Percentiles rank a stretch among this genome's conserved stretches.
phyloP scores from a whole-genome alignment of 1,284 basidiomycete species.

The Ustanciosporium gigantosporum region DNA sequence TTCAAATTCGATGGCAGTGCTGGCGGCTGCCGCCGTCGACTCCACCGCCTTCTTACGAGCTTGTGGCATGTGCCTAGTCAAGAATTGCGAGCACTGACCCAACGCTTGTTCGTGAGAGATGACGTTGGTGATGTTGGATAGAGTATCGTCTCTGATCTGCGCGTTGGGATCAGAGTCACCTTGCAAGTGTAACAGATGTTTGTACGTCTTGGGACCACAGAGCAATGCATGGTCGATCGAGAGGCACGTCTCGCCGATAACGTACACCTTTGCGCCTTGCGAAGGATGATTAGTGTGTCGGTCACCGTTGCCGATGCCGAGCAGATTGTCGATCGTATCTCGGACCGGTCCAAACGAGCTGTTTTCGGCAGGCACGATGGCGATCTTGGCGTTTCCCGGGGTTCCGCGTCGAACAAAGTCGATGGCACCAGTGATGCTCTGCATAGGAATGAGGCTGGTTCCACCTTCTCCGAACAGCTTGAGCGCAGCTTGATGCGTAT shows the following conservation, averaged over 20 bases:
- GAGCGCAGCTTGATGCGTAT: constrained; percentile 37
- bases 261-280: constrained; percentile 18
- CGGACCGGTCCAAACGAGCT: constrained; percentile 38
- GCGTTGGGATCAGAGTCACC: constrained; percentile 22
- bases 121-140: constrained; percentile 42
- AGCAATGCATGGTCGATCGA: constrained; percentile 34
- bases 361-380: constrained; percentile 38
- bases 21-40: constrained; percentile 35
- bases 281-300: constrained; percentile 18
- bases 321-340: constrained; percentile 30
- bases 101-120: constrained; percentile 44
- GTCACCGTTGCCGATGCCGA: constrained; percentile 32
- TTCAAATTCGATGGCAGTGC: constrained; percentile 35
- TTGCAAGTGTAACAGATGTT: constrained; percentile 30
- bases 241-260: constrained; percentile 32
- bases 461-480: constrained; percentile 30
- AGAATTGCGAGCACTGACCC: constrained; percentile 34
- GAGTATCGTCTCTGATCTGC: constrained; percentile 26
- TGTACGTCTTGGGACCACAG: constrained; percentile 37
- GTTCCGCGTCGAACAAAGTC: constrained; percentile 41
- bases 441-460: constrained; percentile 34
- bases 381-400: constrained; percentile 35
- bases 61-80: constrained; percentile 32
- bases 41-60: constrained; percentile 35
- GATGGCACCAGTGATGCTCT: constrained; percentile 38